Conservation (phyloP, 768 basidiomycete genomes). For the Rhizopogon rudus region DNA sequence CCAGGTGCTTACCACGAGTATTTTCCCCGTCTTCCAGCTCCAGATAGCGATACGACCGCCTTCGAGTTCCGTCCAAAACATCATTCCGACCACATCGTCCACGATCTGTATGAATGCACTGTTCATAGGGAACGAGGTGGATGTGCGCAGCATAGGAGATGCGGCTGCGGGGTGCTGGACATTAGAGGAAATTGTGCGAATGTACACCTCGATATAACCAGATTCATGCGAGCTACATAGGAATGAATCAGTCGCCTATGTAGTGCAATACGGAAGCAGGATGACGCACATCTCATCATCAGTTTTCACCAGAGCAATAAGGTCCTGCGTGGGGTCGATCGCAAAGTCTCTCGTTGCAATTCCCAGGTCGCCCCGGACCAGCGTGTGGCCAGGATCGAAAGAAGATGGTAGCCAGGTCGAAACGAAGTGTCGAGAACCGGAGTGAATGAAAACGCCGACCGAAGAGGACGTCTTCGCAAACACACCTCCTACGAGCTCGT, state of each 20-base stretch:
- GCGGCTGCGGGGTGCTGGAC: constrained; percentile 38
- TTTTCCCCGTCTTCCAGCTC: constrained; percentile 46
- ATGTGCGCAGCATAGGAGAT: constrained; percentile 20
- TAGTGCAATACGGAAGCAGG: background rate
- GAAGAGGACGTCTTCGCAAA: constrained; percentile 40
- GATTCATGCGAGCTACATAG: background rate
- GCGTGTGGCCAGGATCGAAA: constrained; percentile 1
- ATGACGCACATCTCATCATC: constrained; percentile 15
- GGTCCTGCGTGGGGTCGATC: constrained; percentile 62
- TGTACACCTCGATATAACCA: constrained; percentile 30
- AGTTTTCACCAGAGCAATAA: constrained; percentile 40
- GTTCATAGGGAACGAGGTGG: constrained; percentile 16
- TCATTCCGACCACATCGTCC: constrained; percentile 48
- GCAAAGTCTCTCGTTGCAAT: constrained; percentile 50
- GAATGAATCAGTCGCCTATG: background rate
- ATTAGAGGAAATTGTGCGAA: constrained; percentile 41
- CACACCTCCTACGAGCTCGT: constrained; percentile 57
- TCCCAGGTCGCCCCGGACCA: constrained; percentile 32
- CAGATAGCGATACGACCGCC: constrained; percentile 31
- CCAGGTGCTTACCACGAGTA: constrained; percentile 36
- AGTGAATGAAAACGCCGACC: constrained; percentile 6
- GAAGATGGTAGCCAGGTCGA: constrained; percentile 18
- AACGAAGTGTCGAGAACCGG: constrained; percentile 21
- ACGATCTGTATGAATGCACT: constrained; percentile 45
- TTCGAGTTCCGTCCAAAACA: constrained; percentile 28